A percentile compares a stretch with the other conserved stretches of the same genome.
phyloP scores from a whole-genome alignment of 352 stramenopile genomes.

The Pythium dissimile region DNA sequence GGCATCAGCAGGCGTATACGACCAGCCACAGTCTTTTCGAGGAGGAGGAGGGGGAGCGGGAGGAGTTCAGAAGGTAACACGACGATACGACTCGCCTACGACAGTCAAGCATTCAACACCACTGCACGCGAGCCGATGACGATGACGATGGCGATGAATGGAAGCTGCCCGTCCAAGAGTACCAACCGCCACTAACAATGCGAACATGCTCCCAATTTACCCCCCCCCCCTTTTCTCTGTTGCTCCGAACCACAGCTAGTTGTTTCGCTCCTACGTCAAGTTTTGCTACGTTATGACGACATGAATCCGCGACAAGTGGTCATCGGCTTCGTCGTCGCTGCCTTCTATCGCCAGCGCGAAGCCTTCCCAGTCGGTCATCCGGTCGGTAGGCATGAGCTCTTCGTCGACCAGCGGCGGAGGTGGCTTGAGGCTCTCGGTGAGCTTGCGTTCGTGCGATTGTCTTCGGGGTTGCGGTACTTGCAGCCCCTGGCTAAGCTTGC shows the following conservation, averaged over 20 bases:
- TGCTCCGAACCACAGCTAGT: not conserved
- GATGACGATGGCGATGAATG: not conserved
- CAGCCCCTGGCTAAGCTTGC: conserved; percentile 36
- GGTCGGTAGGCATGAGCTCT: conserved; percentile 1
- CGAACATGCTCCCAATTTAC: not conserved
- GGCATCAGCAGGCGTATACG: not conserved
- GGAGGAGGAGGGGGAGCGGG: not conserved
- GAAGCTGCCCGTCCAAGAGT: not conserved
- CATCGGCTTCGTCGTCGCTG: conserved; percentile 5
- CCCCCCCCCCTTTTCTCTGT: conserved; percentile 1
- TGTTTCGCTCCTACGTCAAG: not conserved
- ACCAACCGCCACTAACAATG: conserved; percentile 1
- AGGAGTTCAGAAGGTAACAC: not conserved
- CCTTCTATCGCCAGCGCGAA: conserved; percentile 12
- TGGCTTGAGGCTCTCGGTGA: not conserved
- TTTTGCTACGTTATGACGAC: not conserved
- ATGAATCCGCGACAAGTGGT: not conserved
- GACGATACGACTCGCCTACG: conserved; percentile 9
- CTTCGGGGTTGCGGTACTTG: no score
- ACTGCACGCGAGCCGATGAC: not conserved
- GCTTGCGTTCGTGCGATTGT: no score
- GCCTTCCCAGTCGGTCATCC: conserved; percentile 11
- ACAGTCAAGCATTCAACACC: not conserved
- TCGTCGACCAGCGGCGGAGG: not conserved
- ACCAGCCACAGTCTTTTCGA: not conserved